Evolutionary conservation across 2,329 filamentous ascomycete genomes (phyloP).

Genomic region (Truncatella angustata): DNA sequence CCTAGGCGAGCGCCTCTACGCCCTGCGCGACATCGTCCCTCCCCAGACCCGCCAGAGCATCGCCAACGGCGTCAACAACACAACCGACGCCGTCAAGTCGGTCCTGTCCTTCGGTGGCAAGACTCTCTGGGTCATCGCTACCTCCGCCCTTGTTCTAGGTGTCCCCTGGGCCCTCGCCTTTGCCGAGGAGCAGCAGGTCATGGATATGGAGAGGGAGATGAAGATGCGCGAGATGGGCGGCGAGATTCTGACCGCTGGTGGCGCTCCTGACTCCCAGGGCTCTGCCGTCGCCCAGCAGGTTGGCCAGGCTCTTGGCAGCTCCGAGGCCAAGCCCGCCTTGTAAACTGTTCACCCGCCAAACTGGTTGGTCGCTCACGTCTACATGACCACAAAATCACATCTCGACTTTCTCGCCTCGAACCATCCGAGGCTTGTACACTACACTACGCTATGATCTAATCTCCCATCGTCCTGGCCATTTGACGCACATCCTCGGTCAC

Average conservation of each 20-base stretch:
- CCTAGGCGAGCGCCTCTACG: conserved; percentile 67
- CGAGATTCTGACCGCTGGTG: conserved; percentile 59
- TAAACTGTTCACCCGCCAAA: conserved; percentile 31
- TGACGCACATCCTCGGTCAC: too few relatives aligned
- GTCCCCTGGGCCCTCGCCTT: conserved; percentile 93
- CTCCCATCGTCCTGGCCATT: not conserved
- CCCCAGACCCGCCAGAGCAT: conserved; percentile 69
- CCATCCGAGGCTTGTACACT: not conserved
- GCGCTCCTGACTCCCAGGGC: conserved; percentile 26
- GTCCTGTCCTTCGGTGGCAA: conserved; percentile 75
- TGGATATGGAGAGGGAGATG: conserved; percentile 98
- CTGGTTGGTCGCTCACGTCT: too few relatives aligned
- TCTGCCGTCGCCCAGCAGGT: conserved; percentile 47
- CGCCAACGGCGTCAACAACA: conserved; percentile 55
- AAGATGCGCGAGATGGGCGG: conserved; percentile 90
- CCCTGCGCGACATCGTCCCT: conserved; percentile 74
- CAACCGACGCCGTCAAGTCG: conserved; percentile 56
- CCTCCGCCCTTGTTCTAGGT: conserved; percentile 82
- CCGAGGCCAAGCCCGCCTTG: conserved; percentile 47
- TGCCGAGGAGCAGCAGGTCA: conserved; percentile 92
- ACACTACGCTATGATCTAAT: not conserved
- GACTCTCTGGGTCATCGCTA: conserved; percentile 86
- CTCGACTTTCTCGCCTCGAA: too few relatives aligned
- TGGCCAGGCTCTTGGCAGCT: conserved; percentile 45
- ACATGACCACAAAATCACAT: too few relatives aligned